Evolutionary conservation across 2,329 filamentous ascomycete species (phyloP), one percentile per base, ranked within the genome.

Genomic region (Trichoderma koningii): DNA sequence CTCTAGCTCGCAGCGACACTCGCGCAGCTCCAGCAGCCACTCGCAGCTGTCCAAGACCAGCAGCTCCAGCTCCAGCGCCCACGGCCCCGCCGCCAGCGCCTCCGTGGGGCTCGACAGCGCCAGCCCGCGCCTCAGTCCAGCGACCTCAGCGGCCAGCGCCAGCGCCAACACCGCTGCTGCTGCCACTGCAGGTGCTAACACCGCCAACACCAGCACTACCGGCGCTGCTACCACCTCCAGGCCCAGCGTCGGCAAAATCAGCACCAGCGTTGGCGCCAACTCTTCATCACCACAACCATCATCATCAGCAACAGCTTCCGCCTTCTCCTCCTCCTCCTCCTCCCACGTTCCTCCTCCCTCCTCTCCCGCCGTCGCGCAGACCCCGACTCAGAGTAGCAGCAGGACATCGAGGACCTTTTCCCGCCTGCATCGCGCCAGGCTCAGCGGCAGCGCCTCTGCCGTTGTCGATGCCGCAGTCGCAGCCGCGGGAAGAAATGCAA

Each of bases 401-500:
- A 53, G 48, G 21, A 45, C 59, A n/a, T 26, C 59, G 17, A 55
- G 50, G 38, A 41, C 52, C 17, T 50, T 60, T 21, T 59, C 65
- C 48, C 61, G 65, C 61, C 42, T 66, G 61, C 64, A 63, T 52
- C 55, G 59, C 50, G 61, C 52, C 70, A 69, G 57, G 68, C 71
- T 53, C 72, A 70, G 66, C 65, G 68, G 71, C 64, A 63, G 71
- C 57, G 67, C 69, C 44, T 57, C 69, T 38, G 69, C 67, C 23
- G 65, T 73, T 30, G 61, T 70, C 62, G 73, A 74, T 67, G 57
- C 72, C 41, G 61, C 52, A 5, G 34, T 38, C 34, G 34, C 57
- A 42, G 47, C 30, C 45, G 61, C 52, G 5, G 61, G 42, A 47
- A 75, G 78, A 73, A 74, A 78, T 78, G 75, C 74, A 73, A 74